Percentiles rank a stretch among this genome's conserved stretches.
phyloP scores from a whole-genome alignment of 176 grass and related monocot genomes.

The Miscanthus lutarioriparius region DNA sequence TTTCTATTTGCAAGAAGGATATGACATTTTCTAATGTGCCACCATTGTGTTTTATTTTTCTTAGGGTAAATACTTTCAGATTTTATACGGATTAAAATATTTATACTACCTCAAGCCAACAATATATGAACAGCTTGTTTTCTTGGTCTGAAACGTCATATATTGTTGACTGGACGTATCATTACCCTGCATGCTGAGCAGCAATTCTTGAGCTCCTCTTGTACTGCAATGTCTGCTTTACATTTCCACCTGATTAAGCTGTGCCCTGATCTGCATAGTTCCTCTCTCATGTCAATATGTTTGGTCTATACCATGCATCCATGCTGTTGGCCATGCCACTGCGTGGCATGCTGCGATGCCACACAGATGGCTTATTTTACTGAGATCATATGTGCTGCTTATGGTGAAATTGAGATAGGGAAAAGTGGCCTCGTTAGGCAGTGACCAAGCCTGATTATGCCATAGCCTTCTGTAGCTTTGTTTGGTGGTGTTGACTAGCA shows the following conservation, averaged over 20 bases:
- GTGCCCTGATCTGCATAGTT: neutral
- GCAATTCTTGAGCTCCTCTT: neutral
- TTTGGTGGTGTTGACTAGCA: neutral
- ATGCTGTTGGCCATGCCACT: neutral
- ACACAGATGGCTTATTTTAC: neutral
- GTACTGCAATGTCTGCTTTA: neutral
- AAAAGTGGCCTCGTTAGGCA: neutral
- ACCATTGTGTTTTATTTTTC: constrained; percentile 10
- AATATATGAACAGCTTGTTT: neutral
- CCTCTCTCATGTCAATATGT: neutral
- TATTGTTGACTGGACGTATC: neutral
- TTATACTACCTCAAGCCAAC: neutral
- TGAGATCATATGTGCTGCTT: neutral
- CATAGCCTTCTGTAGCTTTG: constrained; percentile 1
- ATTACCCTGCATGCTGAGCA: neutral
- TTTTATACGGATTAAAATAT: neutral
- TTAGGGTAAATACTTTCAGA: neutral
- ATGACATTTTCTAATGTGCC: neutral
- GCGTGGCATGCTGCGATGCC: neutral
- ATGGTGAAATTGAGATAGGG: neutral
- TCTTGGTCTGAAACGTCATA: neutral
- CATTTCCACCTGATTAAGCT: neutral
- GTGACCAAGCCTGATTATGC: neutral
- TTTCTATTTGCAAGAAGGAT: neutral
- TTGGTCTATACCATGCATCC: neutral